Evolutionary conservation across 805 yeast species (phyloP).

Genomic region (Saturnispora hagleri): DNA sequence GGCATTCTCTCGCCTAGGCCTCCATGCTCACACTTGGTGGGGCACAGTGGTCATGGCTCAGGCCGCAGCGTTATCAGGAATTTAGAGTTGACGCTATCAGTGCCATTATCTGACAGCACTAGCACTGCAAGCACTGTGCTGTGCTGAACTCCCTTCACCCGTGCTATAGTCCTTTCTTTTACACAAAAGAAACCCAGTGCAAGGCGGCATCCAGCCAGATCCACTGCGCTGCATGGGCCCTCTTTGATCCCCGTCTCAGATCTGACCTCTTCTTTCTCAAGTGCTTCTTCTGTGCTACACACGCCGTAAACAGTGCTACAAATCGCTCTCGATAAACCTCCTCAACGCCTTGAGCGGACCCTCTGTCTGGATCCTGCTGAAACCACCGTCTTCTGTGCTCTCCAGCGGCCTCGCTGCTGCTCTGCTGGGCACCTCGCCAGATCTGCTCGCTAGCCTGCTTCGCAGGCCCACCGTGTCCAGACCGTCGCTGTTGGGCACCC

Average conservation of each 20-base stretch:
- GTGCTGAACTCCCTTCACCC: background rate
- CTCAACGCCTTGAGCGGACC: background rate
- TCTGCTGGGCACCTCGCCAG: background rate
- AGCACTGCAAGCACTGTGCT: too few species aligned
- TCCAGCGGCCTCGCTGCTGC: background rate
- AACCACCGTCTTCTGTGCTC: background rate
- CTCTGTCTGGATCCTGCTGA: background rate
- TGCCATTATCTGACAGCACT: too few species aligned
- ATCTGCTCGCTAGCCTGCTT: background rate
- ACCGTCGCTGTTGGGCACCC: background rate
- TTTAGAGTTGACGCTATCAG: too few species aligned
- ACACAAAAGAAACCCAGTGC: background rate
- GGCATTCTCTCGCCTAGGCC: too few species aligned
- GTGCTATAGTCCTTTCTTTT: background rate
- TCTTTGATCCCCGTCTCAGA: too few species aligned
- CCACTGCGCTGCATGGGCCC: too few species aligned
- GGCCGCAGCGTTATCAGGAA: too few species aligned
- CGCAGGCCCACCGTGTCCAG: background rate
- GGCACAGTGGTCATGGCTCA: too few species aligned
- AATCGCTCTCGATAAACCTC: background rate
- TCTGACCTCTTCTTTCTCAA: background rate
- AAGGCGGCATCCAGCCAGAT: too few species aligned
- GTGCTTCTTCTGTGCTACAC: background rate
- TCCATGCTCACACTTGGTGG: too few species aligned
- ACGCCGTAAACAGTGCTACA: background rate